A percentile compares a stretch with the other conserved stretches of the same genome.
Conservation (phyloP, 371 early-diverging fungal species). For the Actinomortierella wolfii region DNA sequence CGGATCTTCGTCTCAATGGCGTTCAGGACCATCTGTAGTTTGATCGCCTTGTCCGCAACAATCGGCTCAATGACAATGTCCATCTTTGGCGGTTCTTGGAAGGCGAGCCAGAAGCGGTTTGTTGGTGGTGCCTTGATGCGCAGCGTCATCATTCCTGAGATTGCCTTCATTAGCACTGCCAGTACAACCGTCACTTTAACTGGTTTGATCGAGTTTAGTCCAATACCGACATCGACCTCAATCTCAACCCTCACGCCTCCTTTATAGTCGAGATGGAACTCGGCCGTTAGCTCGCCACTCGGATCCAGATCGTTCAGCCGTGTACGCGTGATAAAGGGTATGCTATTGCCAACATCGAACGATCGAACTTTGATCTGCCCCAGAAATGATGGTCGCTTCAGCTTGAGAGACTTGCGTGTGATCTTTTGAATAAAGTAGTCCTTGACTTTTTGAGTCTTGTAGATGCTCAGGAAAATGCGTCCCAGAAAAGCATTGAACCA, state of each 20-base stretch:
- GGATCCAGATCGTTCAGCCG: constrained; percentile 67
- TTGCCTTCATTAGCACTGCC: constrained; percentile 69
- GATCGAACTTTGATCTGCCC: constrained; percentile 83
- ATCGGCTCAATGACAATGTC: constrained; percentile 85
- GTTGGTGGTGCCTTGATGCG: constrained; percentile 86
- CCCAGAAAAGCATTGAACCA: constrained; percentile 94
- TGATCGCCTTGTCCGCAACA: constrained; percentile 83
- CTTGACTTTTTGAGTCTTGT: constrained; percentile 67
- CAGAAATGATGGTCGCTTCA: constrained; percentile 75
- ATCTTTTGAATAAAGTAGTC: constrained; percentile 70
- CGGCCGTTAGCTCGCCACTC: constrained; percentile 75
- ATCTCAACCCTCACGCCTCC: constrained; percentile 79
- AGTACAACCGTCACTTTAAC: constrained; percentile 81
- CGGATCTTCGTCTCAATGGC: constrained; percentile 86
- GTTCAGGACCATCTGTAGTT: constrained; percentile 77
- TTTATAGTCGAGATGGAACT: constrained; percentile 79
- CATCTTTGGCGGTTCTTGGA: constrained; percentile 81
- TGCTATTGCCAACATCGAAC: constrained; percentile 76
- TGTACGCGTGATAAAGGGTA: constrained; percentile 83
- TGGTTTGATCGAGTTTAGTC: constrained; percentile 60
- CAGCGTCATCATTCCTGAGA: constrained; percentile 77
- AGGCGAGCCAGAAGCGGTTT: constrained; percentile 90
- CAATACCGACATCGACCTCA: constrained; percentile 64
- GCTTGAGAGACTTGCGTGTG: constrained; percentile 65
- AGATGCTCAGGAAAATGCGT: constrained; percentile 73